phyloP scores from a whole-genome alignment of 2,329 filamentous ascomycete genomes.

The Hypoxylon sp. region DNA sequence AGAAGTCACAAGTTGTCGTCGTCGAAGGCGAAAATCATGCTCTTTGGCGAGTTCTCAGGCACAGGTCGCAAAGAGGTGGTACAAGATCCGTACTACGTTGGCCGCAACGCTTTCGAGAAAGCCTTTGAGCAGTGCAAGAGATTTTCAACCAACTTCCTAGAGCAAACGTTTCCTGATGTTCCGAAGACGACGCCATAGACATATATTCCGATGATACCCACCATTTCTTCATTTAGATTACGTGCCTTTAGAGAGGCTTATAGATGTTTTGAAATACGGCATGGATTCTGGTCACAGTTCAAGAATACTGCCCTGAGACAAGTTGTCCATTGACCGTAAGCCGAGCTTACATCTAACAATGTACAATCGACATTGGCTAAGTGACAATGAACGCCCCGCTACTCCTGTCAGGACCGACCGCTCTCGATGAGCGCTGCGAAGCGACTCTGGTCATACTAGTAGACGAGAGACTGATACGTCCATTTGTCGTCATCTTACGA shows the following conservation, averaged over 20 bases:
- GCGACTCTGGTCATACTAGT: neutral
- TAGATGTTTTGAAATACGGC: slow-evolving; percentile 1
- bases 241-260: slow-evolving; percentile 9
- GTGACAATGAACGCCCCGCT: too few relatives aligned
- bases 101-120: slow-evolving; percentile 79
- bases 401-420: neutral
- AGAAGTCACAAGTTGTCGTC: slow-evolving; percentile 66
- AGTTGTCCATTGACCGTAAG: neutral
- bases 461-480: neutral
- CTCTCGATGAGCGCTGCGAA: neutral
- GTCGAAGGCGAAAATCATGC: slow-evolving; percentile 74
- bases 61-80: slow-evolving; percentile 77
- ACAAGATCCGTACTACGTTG: slow-evolving; percentile 94
- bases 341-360: neutral
- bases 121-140: slow-evolving; percentile 87
- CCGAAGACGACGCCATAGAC: slow-evolving; percentile 35
- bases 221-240: slow-evolving; percentile 7
- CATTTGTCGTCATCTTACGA: slow-evolving; percentile 23
- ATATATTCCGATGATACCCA: slow-evolving; percentile 37
- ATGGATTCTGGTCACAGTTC: too few relatives aligned
- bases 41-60: slow-evolving; percentile 87
- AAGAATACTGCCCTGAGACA: neutral
- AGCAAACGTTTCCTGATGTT: slow-evolving; percentile 63
- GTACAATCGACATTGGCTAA: neutral
- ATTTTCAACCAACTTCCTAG: slow-evolving; percentile 82